Evolutionary conservation across 2,329 filamentous ascomycete genomes (phyloP), one percentile per base, ranked within the genome.

Genomic region (Aspergillus sp.): DNA sequence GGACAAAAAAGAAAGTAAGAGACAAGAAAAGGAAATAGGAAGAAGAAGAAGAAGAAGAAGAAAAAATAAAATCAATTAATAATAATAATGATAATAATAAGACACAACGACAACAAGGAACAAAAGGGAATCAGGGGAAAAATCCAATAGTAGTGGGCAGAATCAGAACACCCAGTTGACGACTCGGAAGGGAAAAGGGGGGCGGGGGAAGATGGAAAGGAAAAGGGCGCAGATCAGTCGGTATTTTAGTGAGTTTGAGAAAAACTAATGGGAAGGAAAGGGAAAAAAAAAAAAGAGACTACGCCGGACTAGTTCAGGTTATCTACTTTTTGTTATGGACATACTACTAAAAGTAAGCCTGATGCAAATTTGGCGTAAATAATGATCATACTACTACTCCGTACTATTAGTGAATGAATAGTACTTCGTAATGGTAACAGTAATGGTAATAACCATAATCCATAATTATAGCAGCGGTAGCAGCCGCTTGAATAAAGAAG

Each of bases 141-240:
- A 55, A 55, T 36, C 52, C 59, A 61, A 56, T 19, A 54, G 55
- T 50, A 59, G 50, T 23, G 58, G 59, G 39, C 19, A 53, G 30
- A 32, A 51, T 59, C 38, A 58, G 55, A 55, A 60, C 28, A 60
- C 48, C 32, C 54, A 54, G 45, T 13, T 13, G 53, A 58, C 36
- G 15, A 56, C 28, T 30, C 10, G 51, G 36, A 36, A 38, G 25
- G 41, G 43, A 48, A 47, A 60, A 28, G 45, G 47, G 39, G 45
- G 30, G 30, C 9, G 21, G 21, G 17, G 30, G 12, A 41, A 55
- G 28, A 19, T 41, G 30, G 36, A 49, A 58, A 23, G 49, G 51
- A 38, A 56, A 43, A 50, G 39, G 38, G 30, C 48, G 45, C 38
- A 49, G 54, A 49, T 41, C 30, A 39, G 17, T 36, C 32, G 12